phyloP scores from a whole-genome alignment of 2,329 filamentous ascomycete genomes.

The Juglanconis sp. region DNA sequence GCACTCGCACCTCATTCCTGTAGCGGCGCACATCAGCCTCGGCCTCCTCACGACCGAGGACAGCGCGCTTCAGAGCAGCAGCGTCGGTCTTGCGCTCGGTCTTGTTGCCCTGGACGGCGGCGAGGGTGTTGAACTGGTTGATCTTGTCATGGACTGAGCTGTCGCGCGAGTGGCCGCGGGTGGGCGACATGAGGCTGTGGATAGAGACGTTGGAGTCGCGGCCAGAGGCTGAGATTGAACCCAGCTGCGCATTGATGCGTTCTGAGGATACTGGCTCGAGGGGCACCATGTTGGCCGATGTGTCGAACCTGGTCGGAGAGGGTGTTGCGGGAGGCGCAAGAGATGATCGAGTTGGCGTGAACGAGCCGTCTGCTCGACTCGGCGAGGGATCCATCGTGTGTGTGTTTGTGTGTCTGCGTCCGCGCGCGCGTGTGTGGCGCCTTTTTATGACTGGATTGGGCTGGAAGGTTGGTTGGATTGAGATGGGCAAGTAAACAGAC shows the following conservation, averaged over 20 bases:
- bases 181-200: constrained; percentile 32
- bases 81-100: constrained; percentile 64
- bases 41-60: constrained; percentile 68
- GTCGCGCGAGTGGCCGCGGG: constrained; percentile 46
- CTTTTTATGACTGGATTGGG: background rate
- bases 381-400: constrained; percentile 13
- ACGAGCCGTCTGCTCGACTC: constrained; percentile 6
- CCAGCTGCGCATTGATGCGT: constrained; percentile 53
- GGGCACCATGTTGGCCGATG: constrained; percentile 32
- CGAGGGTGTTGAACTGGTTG: constrained; percentile 69
- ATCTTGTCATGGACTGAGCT: constrained; percentile 66
- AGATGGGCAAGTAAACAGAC: background rate
- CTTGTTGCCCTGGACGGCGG: constrained; percentile 53
- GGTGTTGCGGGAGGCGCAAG: constrained; percentile 2
- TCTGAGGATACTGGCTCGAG: constrained; percentile 62
- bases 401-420: background rate
- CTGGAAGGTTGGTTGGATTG: background rate
- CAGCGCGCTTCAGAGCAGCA: constrained; percentile 62
- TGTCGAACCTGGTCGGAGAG: constrained; percentile 9
- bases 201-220: constrained; percentile 20
- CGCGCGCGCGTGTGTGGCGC: background rate
- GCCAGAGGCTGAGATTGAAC: constrained; percentile 23
- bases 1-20: constrained; percentile 55
- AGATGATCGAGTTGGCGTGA: constrained; percentile 10
- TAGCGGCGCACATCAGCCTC: constrained; percentile 64